Base-by-base conservation (phyloP, 495 filamentous ascomycete species). In the Xylaria palmicola region DNA sequence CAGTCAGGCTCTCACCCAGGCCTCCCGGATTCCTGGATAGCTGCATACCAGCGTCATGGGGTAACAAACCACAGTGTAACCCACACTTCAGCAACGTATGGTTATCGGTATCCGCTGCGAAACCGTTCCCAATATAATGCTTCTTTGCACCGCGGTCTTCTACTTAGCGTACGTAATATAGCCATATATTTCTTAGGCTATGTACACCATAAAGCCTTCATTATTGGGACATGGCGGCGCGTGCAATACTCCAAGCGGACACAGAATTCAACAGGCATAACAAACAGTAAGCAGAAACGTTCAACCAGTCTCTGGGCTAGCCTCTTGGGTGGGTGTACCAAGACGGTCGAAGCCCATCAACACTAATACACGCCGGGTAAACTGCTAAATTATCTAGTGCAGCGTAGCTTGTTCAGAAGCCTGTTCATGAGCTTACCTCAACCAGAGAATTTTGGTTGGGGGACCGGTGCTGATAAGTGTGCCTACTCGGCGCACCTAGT, bases 221-320 rank as follows among this genome's bases (percentile, higher is more conserved):
- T 53, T 53, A 27, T 34, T 39, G 48, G 27, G 29, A 51, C 34
- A 51, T 36, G 29, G 43, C 36, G 37, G 55, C 41, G 55, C 41
- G 13, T 45, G 29, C 27, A 24, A 47, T 15, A 37, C 27, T 36
- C 55, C 27, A n/a, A n/a, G n/a, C n/a, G n/a, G n/a, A 34, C 27
- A 22, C 7, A 29, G 19, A 57, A 36, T 5, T 29, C 8, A 26
- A 22, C 29, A 9, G 20, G 34, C 13, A 45, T 36, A 40, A 8
- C 45, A 34, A 59, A 59, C 56, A 59, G 56, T 59, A 59, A 59
- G 56, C 56, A 59, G 9, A 22, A 47, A 12, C 19, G 12, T 45
- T 56, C 53, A 32, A 30, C 53, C 53, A 4, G 53, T 44, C n/a
- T 45, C 20, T 19, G 26, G 48, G 29, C 41, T 48, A 47, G 13